Base-by-base conservation (phyloP, 768 basidiomycete species). In the Lyophyllum shimeji region DNA sequence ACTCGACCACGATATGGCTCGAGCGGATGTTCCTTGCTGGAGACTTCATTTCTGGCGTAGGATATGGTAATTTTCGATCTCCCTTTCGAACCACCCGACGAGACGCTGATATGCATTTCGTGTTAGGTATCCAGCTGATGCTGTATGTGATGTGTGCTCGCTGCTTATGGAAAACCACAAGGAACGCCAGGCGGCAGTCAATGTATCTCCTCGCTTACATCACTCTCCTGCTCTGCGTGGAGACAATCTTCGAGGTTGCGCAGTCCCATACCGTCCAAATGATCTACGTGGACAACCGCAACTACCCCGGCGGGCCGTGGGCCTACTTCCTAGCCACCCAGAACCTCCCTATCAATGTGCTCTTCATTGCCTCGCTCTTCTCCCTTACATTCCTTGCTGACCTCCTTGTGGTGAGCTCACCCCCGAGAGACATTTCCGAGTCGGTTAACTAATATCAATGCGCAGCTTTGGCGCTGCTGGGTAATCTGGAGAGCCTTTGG, bases 381-480 rank as follows among this genome's bases (percentile, higher is more conserved):
- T 63, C 72, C 2, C 60, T 72, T 33, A 73, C 74, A 0, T 74
- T 74, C 61, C 67, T 75, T 44, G 72, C 70, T 17, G 77, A 79
- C 54, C 58, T 76, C 9, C 69, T 81, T 5, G 71, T 79, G 62
- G 77, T 77, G 52, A 60, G 74, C 27, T 34, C 40, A 43, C 20
- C n/a, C 12, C 9, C 18, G 18, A 24, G 9, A 7, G 46, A 27
- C 15, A 40, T 40, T 18, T 25, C 46, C 17, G 39, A 49, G 11
- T 12, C 4, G 1, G 43, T 34, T 45, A 46, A 18, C 21, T 39
- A 8, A 17, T 21, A 31, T 4, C 25, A 21, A 20, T 23, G 44
- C 18, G 17, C 31, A 76, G 78, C 63, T 80, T 27, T 80, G 77
- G 77, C 67, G 78, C 18, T 80, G 79, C 58, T 76, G 73, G 69